Conservation (phyloP, 345 rosid species). For the Firmiana major region DNA sequence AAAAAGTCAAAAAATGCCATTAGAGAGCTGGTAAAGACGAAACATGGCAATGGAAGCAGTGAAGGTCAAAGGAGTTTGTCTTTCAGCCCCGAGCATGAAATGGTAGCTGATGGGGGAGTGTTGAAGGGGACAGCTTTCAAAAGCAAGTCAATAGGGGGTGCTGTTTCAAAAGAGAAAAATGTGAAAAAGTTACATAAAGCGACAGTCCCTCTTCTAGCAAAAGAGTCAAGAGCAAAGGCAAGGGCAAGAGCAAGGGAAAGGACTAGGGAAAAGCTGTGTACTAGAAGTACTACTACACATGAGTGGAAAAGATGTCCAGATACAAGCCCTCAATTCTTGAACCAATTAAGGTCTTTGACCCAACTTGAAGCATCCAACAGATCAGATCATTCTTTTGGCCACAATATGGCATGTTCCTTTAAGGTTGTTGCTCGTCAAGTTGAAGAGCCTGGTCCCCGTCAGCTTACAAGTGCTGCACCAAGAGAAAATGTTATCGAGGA, state of each 20-base stretch:
- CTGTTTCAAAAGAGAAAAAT: conserved; percentile 21
- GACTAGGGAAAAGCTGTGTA: conserved; percentile 37
- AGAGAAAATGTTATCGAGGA: conserved; percentile 16
- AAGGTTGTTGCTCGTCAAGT: conserved; percentile 18
- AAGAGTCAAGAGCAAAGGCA: conserved; percentile 46
- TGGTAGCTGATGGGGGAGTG: conserved; percentile 1
- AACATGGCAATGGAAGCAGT: neutral
- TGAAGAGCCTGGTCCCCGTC: conserved; percentile 1
- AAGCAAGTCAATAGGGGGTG: conserved; percentile 2
- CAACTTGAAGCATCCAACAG: conserved; percentile 21
- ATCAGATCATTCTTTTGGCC: conserved; percentile 8
- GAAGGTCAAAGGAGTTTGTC: conserved; percentile 12
- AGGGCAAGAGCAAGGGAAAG: conserved; percentile 63
- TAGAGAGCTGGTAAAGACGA: conserved; percentile 32
- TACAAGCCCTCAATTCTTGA: conserved; percentile 25
- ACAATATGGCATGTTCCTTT: conserved; percentile 20
- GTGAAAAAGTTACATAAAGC: conserved; percentile 17
- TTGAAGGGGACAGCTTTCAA: conserved; percentile 12
- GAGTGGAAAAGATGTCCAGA: conserved; percentile 25
- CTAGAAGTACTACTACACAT: neutral
- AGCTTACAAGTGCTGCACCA: conserved; percentile 2
- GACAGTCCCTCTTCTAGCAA: conserved; percentile 19
- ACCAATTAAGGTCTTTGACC: conserved; percentile 25
- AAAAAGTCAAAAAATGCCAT: conserved; percentile 54
- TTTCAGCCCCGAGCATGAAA: conserved; percentile 24